phyloP scores from a whole-genome alignment of 1,284 basidiomycete genomes.

The Ganoderma lucidum region DNA sequence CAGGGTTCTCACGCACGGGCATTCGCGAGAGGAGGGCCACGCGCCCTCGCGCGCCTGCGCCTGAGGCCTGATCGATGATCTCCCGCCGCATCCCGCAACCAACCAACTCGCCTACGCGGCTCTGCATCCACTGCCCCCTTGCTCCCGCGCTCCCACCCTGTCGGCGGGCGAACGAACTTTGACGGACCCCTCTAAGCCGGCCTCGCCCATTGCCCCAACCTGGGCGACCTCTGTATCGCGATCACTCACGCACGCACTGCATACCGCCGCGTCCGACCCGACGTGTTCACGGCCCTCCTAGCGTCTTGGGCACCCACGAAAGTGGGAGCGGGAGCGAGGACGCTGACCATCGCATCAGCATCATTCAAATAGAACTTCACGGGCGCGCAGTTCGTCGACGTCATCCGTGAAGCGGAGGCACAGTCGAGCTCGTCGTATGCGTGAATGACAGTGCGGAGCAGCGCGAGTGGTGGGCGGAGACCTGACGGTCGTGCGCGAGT shows the following conservation, averaged over 20 bases:
- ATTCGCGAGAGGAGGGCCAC: too few species aligned
- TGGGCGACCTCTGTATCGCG: not conserved
- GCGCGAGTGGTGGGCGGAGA: not conserved
- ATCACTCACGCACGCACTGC: not conserved
- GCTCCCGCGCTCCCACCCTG: not conserved
- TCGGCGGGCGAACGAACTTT: too few species aligned
- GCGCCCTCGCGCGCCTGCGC: too few species aligned
- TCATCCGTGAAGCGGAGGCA: not conserved
- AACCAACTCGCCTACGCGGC: not conserved
- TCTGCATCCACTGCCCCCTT: not conserved
- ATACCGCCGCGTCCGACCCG: not conserved
- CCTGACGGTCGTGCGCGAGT: not conserved
- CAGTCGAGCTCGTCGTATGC: not conserved
- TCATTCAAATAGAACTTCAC: not conserved
- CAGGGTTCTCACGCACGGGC: too few species aligned
- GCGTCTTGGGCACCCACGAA: not conserved
- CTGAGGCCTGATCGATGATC: too few species aligned
- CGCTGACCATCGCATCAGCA: not conserved
- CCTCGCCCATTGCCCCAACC: not conserved
- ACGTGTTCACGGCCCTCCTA: not conserved
- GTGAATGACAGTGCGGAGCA: not conserved
- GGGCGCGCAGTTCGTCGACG: not conserved
- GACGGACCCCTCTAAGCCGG: too few species aligned
- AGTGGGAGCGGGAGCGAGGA: slow-evolving; percentile 34
- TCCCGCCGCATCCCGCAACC: too few species aligned